Evolutionary conservation across 169 alveolate species (phyloP).

Genomic region (Eimeria necatrix): DNA sequence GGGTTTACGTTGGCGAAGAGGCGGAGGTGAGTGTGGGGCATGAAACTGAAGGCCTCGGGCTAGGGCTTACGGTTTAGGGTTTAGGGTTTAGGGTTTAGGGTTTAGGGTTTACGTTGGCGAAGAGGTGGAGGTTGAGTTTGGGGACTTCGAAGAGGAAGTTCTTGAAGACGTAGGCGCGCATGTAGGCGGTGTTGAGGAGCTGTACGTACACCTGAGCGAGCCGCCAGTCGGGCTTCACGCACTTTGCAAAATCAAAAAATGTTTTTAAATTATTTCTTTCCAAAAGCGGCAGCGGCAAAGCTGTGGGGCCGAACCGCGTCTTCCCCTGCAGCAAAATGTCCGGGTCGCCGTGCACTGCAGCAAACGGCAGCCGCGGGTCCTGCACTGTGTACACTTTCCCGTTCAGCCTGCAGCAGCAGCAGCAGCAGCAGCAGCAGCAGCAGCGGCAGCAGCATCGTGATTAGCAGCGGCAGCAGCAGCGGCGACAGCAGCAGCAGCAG

Average conservation of each 20-base stretch:
- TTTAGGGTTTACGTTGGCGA: slow-evolving; percentile 82
- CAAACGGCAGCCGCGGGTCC: slow-evolving; percentile 91
- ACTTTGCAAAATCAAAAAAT: slow-evolving; percentile 87
- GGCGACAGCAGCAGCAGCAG: too few species aligned
- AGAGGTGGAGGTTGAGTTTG: slow-evolving; percentile 84
- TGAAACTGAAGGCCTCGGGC: too few species aligned
- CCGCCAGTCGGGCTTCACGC: slow-evolving; percentile 86
- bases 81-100: slow-evolving; percentile 4
- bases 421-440: too few species aligned
- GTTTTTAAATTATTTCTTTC: slow-evolving; percentile 89
- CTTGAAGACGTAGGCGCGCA: slow-evolving; percentile 88
- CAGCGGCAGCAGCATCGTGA: too few species aligned
- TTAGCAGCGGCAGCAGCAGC: background rate
- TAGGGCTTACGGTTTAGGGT: background rate
- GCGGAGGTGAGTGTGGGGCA: too few species aligned
- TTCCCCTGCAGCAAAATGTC: slow-evolving; percentile 87
- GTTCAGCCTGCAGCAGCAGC: slow-evolving; percentile 75
- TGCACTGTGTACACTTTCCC: slow-evolving; percentile 93
- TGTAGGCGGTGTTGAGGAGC: slow-evolving; percentile 86
- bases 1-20: too few species aligned
- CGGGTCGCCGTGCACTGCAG: slow-evolving; percentile 94
- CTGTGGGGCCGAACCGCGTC: slow-evolving; percentile 93
- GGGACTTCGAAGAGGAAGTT: slow-evolving; percentile 92
- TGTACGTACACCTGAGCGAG: slow-evolving; percentile 87
- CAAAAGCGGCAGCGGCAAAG: slow-evolving; percentile 91